A percentile compares a stretch with the other conserved stretches of the same genome.
phyloP scores from a whole-genome alignment of 2,329 filamentous ascomycete species.

The Rhinocladiella similis region DNA sequence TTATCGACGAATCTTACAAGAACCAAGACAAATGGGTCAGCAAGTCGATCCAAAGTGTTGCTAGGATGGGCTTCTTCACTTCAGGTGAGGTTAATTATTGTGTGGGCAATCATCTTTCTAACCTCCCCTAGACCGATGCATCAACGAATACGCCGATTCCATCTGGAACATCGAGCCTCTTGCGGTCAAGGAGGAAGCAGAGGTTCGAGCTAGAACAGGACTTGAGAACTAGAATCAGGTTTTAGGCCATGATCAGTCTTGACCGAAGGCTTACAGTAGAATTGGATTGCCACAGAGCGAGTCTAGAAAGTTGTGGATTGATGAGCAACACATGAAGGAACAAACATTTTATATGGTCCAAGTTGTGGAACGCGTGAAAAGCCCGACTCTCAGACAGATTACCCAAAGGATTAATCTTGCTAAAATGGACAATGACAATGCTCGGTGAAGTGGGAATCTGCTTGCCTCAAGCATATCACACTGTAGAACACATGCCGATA shows the following conservation, averaged over 20 bases:
- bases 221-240: constrained; percentile 22
- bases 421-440: no score
- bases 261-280: no score
- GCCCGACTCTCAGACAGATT: no score
- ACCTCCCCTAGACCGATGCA: constrained; percentile 70
- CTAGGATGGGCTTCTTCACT: constrained; percentile 96
- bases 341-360: no score
- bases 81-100: constrained; percentile 43
- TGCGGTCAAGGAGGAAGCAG: constrained; percentile 41
- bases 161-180: constrained; percentile 97
- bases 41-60: constrained; percentile 84
- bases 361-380: no score
- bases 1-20: constrained; percentile 89
- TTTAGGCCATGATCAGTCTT: not conserved
- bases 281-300: no score
- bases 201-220: constrained; percentile 26
- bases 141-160: constrained; percentile 93
- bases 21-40: constrained; percentile 91
- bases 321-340: no score
- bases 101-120: not conserved
- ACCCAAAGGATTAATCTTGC: not conserved
- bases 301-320: no score
- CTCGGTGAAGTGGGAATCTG: no score
- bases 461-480: no score
- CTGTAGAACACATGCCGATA: no score